Evolutionary conservation across 2,329 filamentous ascomycete genomes (phyloP), one percentile per base, ranked within the genome.

Genomic region (Aspergillus brasiliensis): DNA sequence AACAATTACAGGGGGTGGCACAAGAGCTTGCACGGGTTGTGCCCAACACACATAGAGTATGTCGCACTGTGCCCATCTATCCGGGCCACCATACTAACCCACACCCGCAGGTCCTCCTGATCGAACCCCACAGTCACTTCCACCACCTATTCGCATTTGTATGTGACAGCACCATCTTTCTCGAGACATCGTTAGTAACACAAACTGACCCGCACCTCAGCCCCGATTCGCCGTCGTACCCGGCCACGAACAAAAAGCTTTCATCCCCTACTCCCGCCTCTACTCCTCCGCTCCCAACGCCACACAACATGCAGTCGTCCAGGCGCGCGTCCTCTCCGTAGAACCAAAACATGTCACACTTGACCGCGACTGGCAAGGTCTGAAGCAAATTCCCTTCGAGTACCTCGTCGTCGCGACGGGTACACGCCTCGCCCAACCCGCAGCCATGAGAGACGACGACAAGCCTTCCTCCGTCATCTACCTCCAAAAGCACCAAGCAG

Each of bases 101-200:
- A 21, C 28, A 8, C 15, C 3, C n/a, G 6, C 47, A 75, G 70
- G 65, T 76, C 11, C 66, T 76, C 13, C 47, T 75, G 5, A 67
- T 73, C 11, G 73, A 76, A 44, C 64, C 71, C 4, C 73, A 76
- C 56, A 76, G 71, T 23, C 73, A 75, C 46, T 75, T 74, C 56
- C 71, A 76, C 48, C 73, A 76, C 47, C 63, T 76, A 0, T 76
- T 76, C 55, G 68, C 71, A 27, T 76, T 76, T 49, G 72, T 75
- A 65, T 62, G 69, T 34, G 17, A 8, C 13, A n/a, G 2, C 13
- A 21, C 23, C 27, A 5, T 5, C 2, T 5, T 25, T 17, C 2
- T 8, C 10, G 4, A 2, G 3, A 17, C 11, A 19, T 49, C 25
- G n/a, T 27, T 31, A 31, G 49, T 27, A 10, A 17, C 17, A 31